These are phyloP conservation scores for Acanthamoeba culbertsoni DNA, from an alignment of 208 protist species.

Conservation along the genomic window DNA sequence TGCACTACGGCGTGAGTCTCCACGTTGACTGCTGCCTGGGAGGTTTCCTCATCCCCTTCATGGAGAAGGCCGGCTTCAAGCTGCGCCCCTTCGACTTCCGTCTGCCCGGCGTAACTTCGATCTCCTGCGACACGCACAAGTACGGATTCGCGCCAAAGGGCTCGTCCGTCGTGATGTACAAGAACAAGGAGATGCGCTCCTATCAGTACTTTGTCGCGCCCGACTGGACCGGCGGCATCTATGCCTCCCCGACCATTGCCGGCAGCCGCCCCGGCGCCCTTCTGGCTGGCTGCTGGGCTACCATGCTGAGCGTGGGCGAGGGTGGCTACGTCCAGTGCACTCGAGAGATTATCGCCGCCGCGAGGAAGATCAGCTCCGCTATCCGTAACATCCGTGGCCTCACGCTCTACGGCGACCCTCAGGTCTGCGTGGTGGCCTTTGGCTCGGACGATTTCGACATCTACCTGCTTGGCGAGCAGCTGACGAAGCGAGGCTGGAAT, in stretches of 20 bases:
- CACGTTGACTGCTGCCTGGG: constrained; percentile 99
- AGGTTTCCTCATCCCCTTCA: constrained; percentile 96
- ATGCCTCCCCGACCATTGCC: constrained; percentile 95
- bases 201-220: constrained; percentile 94
- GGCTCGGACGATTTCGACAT: constrained; percentile 89
- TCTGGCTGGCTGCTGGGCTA: constrained; percentile 95
- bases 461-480: constrained; percentile 86
- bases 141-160: constrained; percentile 98
- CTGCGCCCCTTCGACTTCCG: constrained; percentile 90
- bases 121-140: constrained; percentile 99
- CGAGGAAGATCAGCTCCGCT: constrained; percentile 85
- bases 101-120: constrained; percentile 95
- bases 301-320: constrained; percentile 92
- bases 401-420: constrained; percentile 86
- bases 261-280: constrained; percentile 92
- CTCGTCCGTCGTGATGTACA: constrained; percentile 94
- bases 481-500: constrained; percentile 90
- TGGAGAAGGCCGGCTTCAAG: constrained; percentile 89
- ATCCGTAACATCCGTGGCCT: constrained; percentile 84
- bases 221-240: constrained; percentile 98
- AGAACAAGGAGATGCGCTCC: constrained; percentile 86
- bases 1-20: constrained; percentile 90
- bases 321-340: constrained; percentile 88
- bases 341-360: constrained; percentile 85
- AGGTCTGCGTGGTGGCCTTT: constrained; percentile 88